These are phyloP conservation scores for Sugiyamaella paludigena DNA, from an alignment of 1,139 yeast genomes.

Conservation along the genomic window DNA sequence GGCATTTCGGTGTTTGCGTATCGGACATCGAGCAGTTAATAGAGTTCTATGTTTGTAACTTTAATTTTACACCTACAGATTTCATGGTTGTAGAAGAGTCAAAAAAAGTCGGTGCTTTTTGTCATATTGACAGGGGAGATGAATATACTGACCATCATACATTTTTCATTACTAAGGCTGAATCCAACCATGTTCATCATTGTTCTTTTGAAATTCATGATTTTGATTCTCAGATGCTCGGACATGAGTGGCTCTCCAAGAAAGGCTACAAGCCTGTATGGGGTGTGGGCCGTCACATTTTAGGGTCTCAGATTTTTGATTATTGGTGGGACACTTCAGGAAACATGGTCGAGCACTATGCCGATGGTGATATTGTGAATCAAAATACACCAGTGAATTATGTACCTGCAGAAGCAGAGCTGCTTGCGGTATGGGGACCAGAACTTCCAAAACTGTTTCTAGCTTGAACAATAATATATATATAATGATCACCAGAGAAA, in stretches of 20 bases:
- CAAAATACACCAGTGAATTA: conserved; percentile 6
- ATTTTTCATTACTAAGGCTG: conserved; percentile 6
- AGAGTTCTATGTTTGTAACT: not conserved
- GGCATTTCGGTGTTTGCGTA: conserved; percentile 9
- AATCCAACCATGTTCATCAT: conserved; percentile 10
- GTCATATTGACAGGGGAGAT: conserved; percentile 7
- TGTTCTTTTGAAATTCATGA: conserved; percentile 12
- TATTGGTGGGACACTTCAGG: conserved; percentile 13
- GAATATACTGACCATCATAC: conserved; percentile 8
- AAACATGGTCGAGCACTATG: conserved; percentile 11
- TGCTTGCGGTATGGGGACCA: conserved; percentile 10
- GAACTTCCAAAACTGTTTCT: conserved; percentile 2
- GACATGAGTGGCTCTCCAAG: conserved; percentile 9
- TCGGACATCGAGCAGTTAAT: not conserved
- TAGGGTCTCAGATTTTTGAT: conserved; percentile 12
- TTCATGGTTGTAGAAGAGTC: conserved; percentile 3
- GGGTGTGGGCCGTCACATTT: conserved; percentile 12
- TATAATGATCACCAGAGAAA: too few species aligned
- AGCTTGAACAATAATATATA: not conserved
- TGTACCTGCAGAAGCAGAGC: conserved; percentile 4
- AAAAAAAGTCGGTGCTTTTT: conserved; percentile 5
- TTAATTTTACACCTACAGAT: conserved; percentile 9
- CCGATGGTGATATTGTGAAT: conserved; percentile 12
- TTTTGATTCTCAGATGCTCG: conserved; percentile 8
- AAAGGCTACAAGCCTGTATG: conserved; percentile 8